phyloP scores from a whole-genome alignment of 352 stramenopile species.

The Pythium brachiatum region DNA sequence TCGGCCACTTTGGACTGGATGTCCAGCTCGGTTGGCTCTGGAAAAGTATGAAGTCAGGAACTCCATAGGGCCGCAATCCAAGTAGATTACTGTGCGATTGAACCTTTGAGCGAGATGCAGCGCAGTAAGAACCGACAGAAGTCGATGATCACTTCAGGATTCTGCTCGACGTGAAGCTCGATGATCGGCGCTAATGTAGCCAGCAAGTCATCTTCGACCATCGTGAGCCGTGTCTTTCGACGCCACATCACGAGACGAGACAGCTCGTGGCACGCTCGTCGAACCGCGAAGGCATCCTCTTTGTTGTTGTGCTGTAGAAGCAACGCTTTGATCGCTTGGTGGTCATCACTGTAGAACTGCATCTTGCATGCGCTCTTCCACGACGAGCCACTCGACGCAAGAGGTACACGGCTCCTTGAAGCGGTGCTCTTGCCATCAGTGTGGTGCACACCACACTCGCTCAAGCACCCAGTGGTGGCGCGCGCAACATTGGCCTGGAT shows the following conservation, averaged over 20 bases:
- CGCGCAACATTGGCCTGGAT: too few relatives aligned
- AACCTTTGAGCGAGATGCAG: constrained; percentile 51
- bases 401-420: too few relatives aligned
- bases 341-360: constrained; percentile 59
- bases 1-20: constrained; percentile 58
- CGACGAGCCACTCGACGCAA: background rate
- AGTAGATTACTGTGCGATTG: background rate
- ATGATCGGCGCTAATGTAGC: constrained; percentile 29
- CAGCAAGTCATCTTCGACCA: constrained; percentile 41
- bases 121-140: constrained; percentile 46
- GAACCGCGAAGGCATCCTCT: constrained; percentile 48
- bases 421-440: background rate
- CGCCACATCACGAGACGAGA: constrained; percentile 41
- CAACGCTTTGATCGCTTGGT: constrained; percentile 31
- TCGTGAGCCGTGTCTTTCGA: constrained; percentile 23
- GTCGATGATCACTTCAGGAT: constrained; percentile 38
- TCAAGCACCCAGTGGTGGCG: too few relatives aligned
- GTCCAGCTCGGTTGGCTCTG: constrained; percentile 48
- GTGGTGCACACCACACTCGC: constrained; percentile 2
- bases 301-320: constrained; percentile 26
- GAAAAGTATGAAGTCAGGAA: background rate
- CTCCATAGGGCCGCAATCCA: background rate
- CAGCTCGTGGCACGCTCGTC: constrained; percentile 51
- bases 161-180: constrained; percentile 26
- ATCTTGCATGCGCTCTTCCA: constrained; percentile 24